Percentiles rank a stretch among this genome's conserved stretches.
Evolutionary conservation across 1,284 basidiomycete genomes (phyloP).

Genomic region (Puccinia triticina): DNA sequence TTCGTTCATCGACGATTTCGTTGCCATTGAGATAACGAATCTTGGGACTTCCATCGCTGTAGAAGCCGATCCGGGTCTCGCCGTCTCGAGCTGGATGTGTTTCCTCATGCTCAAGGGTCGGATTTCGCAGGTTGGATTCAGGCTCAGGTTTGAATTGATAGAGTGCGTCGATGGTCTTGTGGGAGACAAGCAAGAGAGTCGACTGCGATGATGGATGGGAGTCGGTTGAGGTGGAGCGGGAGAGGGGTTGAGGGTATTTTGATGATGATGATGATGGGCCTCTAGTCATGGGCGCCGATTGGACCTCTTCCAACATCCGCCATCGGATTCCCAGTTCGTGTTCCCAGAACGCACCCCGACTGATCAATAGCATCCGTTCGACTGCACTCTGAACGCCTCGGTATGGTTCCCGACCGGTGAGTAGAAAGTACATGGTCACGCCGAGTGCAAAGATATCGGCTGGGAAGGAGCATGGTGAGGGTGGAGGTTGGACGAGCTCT

Average conservation of each 20-base stretch:
- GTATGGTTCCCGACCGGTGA: conserved; percentile 64
- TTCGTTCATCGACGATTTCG: conserved; percentile 36
- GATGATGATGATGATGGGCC: background rate
- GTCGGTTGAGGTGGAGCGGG: background rate
- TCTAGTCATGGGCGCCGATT: background rate
- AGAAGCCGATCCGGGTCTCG: background rate
- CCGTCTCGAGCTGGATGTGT: background rate
- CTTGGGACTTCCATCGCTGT: conserved; percentile 27
- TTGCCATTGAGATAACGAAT: conserved; percentile 27
- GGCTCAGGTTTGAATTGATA: background rate
- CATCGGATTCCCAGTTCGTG: conserved; percentile 62
- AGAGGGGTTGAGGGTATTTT: background rate
- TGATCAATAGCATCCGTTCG: conserved; percentile 63
- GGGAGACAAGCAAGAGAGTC: background rate
- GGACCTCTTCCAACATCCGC: conserved; percentile 54
- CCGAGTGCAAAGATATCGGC: conserved; percentile 65
- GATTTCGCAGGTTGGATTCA: background rate
- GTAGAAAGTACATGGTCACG: conserved; percentile 62
- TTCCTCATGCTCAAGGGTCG: conserved; percentile 1
- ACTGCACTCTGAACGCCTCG: conserved; percentile 55
- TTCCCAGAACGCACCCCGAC: conserved; percentile 62
- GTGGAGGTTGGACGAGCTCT: conserved; percentile 62
- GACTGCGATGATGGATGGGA: background rate
- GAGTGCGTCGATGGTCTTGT: background rate
- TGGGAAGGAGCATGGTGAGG: conserved; percentile 62